phyloP scores from a whole-genome alignment of 495 filamentous ascomycete genomes.

The Penicillium alfredii region DNA sequence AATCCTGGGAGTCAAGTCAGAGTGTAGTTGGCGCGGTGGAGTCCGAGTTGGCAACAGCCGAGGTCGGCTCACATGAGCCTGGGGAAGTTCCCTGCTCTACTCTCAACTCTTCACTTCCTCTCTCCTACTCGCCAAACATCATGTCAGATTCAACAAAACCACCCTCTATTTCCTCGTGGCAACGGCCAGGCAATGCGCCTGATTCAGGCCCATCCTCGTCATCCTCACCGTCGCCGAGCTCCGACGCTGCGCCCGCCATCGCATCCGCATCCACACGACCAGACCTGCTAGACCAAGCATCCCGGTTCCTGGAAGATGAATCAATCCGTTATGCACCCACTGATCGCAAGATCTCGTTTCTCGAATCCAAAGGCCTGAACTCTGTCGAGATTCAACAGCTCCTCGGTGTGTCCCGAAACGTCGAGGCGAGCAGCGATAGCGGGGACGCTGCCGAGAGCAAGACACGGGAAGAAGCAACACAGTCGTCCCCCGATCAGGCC shows the following conservation, averaged over 20 bases:
- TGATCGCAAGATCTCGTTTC: constrained; percentile 70
- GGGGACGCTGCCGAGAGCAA: constrained; percentile 17
- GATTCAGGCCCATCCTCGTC: constrained; percentile 18
- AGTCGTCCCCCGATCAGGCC: constrained; percentile 12
- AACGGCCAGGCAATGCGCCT: constrained; percentile 22
- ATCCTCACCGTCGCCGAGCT: constrained; percentile 27
- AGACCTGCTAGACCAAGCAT: constrained; percentile 61
- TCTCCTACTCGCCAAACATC: background rate
- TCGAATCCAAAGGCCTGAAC: constrained; percentile 72
- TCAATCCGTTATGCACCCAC: constrained; percentile 62
- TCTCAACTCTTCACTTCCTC: background rate
- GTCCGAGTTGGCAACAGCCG: constrained; percentile 26
- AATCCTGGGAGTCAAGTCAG: too few species aligned
- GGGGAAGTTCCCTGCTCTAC: constrained; percentile 15
- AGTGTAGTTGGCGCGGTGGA: too few species aligned
- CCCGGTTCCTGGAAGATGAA: constrained; percentile 73
- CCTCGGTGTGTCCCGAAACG: constrained; percentile 45
- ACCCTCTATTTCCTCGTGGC: constrained; percentile 45
- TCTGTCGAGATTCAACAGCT: constrained; percentile 62
- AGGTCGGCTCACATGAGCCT: constrained; percentile 31
- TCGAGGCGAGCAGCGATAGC: constrained; percentile 23
- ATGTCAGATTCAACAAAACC: constrained; percentile 39
- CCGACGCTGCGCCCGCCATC: constrained; percentile 27
- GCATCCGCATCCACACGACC: constrained; percentile 27
- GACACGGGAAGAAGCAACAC: constrained; percentile 7